A percentile compares a stretch with the other conserved stretches of the same genome.
Conservation (phyloP, 2,329 filamentous ascomycete genomes). For the Lecanicillium sp. region DNA sequence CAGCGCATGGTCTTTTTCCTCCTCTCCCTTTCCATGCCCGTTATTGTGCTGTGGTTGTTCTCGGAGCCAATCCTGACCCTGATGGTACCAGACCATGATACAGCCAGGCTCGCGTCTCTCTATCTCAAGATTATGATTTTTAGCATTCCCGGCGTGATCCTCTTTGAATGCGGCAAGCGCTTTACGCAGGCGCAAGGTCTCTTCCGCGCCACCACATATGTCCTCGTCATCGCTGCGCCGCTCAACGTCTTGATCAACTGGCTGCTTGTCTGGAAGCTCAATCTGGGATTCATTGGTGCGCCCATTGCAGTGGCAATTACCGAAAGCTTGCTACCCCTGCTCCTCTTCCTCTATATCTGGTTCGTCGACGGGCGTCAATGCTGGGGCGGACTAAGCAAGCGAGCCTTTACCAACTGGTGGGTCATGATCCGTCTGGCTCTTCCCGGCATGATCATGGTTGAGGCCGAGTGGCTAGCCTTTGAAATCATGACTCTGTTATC, state of each 20-base stretch:
- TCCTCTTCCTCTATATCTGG: slow-evolving; percentile 70
- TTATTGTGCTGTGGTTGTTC: slow-evolving; percentile 62
- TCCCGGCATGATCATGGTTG: slow-evolving; percentile 86
- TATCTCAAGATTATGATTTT: slow-evolving; percentile 67
- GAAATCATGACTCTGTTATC: slow-evolving; percentile 81
- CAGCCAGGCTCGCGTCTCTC: slow-evolving; percentile 58
- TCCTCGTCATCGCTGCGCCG: slow-evolving; percentile 67
- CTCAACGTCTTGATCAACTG: slow-evolving; percentile 72
- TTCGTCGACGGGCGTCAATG: slow-evolving; percentile 69
- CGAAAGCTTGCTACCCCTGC: slow-evolving; percentile 65
- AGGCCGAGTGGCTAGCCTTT: slow-evolving; percentile 89
- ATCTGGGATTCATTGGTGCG: slow-evolving; percentile 68
- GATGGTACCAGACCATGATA: slow-evolving; percentile 42
- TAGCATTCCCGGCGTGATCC: slow-evolving; percentile 67
- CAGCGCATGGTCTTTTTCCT: slow-evolving; percentile 77
- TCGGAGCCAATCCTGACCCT: slow-evolving; percentile 54
- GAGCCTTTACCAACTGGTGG: slow-evolving; percentile 68
- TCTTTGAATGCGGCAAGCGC: slow-evolving; percentile 71
- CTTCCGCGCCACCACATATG: slow-evolving; percentile 70
- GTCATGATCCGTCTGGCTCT: slow-evolving; percentile 78
- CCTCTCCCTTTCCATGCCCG: slow-evolving; percentile 62
- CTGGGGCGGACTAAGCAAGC: slow-evolving; percentile 72
- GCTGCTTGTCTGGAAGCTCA: slow-evolving; percentile 65
- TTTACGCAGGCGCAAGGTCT: slow-evolving; percentile 78
- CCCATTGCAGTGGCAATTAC: slow-evolving; percentile 74